Evolutionary conservation across 2,329 filamentous ascomycete genomes (phyloP).

Genomic region (Diaporthe sp.): DNA sequence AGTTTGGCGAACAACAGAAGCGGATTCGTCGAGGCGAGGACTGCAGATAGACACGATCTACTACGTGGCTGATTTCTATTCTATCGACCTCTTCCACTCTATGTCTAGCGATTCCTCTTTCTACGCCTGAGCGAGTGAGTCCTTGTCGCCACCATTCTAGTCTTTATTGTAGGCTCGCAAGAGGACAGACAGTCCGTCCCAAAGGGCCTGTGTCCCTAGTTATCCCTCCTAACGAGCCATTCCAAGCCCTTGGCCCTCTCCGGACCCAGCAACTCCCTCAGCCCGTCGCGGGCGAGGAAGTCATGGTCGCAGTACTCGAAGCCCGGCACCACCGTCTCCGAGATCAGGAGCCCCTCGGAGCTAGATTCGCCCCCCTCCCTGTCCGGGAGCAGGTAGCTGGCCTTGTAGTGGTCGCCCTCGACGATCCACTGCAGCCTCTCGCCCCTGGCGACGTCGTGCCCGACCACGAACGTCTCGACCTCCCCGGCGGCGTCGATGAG

Average conservation of each 20-base stretch:
- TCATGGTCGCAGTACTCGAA: slow-evolving; percentile 79
- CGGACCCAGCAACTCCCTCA: slow-evolving; percentile 66
- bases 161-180: neutral
- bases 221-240: slow-evolving; percentile 56
- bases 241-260: slow-evolving; percentile 63
- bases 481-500: slow-evolving; percentile 70
- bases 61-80: neutral
- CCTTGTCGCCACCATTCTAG: neutral
- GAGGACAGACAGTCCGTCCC: no score
- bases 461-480: slow-evolving; percentile 76
- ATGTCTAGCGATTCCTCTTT: neutral
- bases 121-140: neutral
- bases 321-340: slow-evolving; percentile 77
- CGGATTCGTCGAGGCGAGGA: neutral
- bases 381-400: slow-evolving; percentile 68
- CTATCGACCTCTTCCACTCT: neutral
- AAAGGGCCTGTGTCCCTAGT: neutral
- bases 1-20: neutral
- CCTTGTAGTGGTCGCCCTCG: slow-evolving; percentile 77
- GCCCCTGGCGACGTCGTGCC: slow-evolving; percentile 67
- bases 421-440: slow-evolving; percentile 79
- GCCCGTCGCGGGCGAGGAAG: slow-evolving; percentile 68
- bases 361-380: slow-evolving; percentile 52
- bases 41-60: neutral
- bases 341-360: slow-evolving; percentile 71